Base-by-base conservation (phyloP, 441 rosid genomes). In the Pelargonium fulgidum region DNA sequence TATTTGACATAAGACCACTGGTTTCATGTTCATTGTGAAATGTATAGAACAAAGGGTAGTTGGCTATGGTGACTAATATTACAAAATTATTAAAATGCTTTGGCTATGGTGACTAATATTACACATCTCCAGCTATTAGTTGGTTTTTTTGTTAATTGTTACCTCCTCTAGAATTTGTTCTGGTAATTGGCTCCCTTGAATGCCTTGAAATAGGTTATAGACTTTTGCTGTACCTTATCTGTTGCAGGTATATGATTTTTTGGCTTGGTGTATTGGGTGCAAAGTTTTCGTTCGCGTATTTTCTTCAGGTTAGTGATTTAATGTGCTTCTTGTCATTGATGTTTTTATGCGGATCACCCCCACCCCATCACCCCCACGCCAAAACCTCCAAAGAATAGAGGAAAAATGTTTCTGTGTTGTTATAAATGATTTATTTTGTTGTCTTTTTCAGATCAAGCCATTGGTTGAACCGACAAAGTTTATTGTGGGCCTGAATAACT, bases 231-330 rank as follows among this genome's bases (percentile, higher is more conserved):
- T 22, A 29, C 62, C 10, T 11, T 16, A 64, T 70, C 9, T 61
- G 39, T 39, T 75, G 79, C 93, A 95, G 99, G 87, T 95, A 92
- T 79, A 82, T 90, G 89, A 69, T 95, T 10, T 95, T 92, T 81
- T 95, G 99, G 99, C 85, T 92, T 59, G 85, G 85, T 78, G 76
- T 89, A 73, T 83, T 95, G 82, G 58, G 89, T 71, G 95, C 84
- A 48, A 95, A 95, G 78, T 95, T 95, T 72, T 84, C 93, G 65
- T 95, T 95, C 78, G 95, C 97, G 1, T 95, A 92, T 81, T 95
- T 95, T 83, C 93, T 90, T 62, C 89, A 80, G 98, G 99, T 90
- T 67, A 64, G 83, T 81, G 62, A 45, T 59, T 47, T 52, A 70
- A 20, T 75, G 24, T 56, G 65, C 41, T 17, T 56, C 62, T 17